A percentile compares a stretch with the other conserved stretches of the same genome.
These are phyloP conservation scores for Cymodocea nodosa DNA, from an alignment of 116 monocot species.

Conservation along the genomic window DNA sequence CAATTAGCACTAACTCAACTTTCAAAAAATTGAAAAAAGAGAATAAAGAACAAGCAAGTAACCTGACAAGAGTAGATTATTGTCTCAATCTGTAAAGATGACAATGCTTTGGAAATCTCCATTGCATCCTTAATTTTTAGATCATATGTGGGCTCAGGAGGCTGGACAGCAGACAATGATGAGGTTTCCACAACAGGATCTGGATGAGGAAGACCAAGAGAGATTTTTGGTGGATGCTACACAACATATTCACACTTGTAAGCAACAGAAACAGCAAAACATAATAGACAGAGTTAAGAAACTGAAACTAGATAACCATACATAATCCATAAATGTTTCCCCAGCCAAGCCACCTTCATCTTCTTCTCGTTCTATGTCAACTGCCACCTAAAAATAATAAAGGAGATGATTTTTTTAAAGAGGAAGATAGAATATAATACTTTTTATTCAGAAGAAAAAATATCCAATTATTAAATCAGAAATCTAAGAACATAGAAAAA, in stretches of 20 bases:
- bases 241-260: slow-evolving; percentile 14
- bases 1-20: background rate
- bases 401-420: background rate
- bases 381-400: slow-evolving; percentile 47
- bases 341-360: slow-evolving; percentile 81
- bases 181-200: slow-evolving; percentile 98
- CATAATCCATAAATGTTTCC: slow-evolving; percentile 98
- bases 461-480: too few species aligned
- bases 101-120: slow-evolving; percentile 58
- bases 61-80: slow-evolving; percentile 97
- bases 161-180: slow-evolving; percentile 94
- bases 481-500: too few species aligned
- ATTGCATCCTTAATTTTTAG: slow-evolving; percentile 62
- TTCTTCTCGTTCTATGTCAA: slow-evolving; percentile 98
- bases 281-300: background rate
- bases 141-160: slow-evolving; percentile 90
- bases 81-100: slow-evolving; percentile 97
- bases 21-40: background rate
- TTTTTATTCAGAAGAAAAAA: too few species aligned
- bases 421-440: background rate
- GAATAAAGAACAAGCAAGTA: background rate
- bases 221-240: slow-evolving; percentile 80
- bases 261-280: background rate
- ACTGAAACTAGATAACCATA: slow-evolving; percentile 23
- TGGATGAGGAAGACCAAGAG: slow-evolving; percentile 84